Percentiles rank a stretch among this genome's conserved stretches.
Conservation (phyloP, 495 filamentous ascomycete genomes). For the Aspergillus kassunensis region DNA sequence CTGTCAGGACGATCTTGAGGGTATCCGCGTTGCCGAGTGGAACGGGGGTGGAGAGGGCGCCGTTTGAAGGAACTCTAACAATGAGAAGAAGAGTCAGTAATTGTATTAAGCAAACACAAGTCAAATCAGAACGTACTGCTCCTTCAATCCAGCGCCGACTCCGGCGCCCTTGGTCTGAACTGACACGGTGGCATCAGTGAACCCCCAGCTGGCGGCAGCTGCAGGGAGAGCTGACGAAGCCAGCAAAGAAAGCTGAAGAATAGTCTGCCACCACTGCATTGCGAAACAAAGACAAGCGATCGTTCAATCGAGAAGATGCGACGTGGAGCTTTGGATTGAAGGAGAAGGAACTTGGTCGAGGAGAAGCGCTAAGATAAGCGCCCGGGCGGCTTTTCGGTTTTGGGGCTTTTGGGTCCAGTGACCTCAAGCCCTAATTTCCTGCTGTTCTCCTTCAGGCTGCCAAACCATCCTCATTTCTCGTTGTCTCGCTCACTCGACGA, state of each 20-base stretch:
- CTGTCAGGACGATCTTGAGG: constrained; percentile 76
- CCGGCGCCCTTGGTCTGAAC: constrained; percentile 69
- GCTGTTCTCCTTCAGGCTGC: constrained; percentile 24
- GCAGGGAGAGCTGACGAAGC: constrained; percentile 33
- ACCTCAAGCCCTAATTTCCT: constrained; percentile 37
- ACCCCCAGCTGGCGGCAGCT: constrained; percentile 76
- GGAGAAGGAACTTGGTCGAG: neutral
- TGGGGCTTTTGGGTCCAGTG: constrained; percentile 32
- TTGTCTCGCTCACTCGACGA: constrained; percentile 1
- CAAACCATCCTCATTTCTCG: constrained; percentile 19
- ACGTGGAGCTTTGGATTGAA: neutral
- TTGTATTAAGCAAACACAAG: constrained; percentile 11
- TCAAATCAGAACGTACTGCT: constrained; percentile 55
- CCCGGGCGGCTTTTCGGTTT: constrained; percentile 10
- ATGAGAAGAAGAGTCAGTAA: constrained; percentile 7
- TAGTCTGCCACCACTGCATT: constrained; percentile 43
- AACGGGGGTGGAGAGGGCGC: constrained; percentile 62
- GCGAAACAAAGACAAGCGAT: neutral
- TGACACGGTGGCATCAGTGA: constrained; percentile 78
- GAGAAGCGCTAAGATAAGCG: constrained; percentile 21
- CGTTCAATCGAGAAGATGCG: constrained; percentile 8
- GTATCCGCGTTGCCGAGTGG: constrained; percentile 64
- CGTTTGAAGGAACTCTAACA: constrained; percentile 57
- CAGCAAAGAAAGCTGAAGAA: constrained; percentile 39
- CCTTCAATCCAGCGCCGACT: constrained; percentile 60